Evolutionary conservation across 176 grass and related monocot species (phyloP).

Genomic region (Triticum turgidum): DNA sequence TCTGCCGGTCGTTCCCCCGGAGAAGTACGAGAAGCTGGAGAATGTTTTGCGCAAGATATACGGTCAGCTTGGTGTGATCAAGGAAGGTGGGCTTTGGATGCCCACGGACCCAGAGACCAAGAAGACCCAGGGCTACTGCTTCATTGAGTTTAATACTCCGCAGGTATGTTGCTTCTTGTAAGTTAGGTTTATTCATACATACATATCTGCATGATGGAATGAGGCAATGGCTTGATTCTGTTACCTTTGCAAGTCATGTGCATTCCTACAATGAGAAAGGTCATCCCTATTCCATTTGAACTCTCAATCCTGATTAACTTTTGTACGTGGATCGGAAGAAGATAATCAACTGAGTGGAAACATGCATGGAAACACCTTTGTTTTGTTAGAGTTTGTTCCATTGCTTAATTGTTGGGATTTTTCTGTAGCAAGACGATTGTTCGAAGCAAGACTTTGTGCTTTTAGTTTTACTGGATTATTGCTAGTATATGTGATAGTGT

Average conservation of each 20-base stretch:
- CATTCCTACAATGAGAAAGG: not conserved
- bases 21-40: constrained; percentile 90
- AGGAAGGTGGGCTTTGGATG: constrained; percentile 72
- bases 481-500: not conserved
- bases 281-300: not conserved
- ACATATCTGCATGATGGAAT: not conserved
- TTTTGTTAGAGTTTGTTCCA: not conserved
- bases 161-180: constrained; percentile 48
- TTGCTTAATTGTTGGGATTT: constrained; percentile 19
- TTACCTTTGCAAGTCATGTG: too few species aligned
- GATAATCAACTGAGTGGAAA: too few species aligned
- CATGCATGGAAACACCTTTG: too few species aligned
- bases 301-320: too few species aligned
- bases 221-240: not conserved
- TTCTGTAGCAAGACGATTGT: not conserved
- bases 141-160: constrained; percentile 71
- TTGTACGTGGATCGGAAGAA: too few species aligned
- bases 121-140: constrained; percentile 84
- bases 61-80: constrained; percentile 56
- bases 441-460: not conserved
- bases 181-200: not conserved
- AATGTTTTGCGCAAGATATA: constrained; percentile 72
- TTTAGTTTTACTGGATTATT: not conserved
- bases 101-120: constrained; percentile 64
- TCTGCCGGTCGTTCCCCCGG: constrained; percentile 66